Evolutionary conservation across 208 protist species (phyloP).

Genomic region (Leishmania aethiopica): DNA sequence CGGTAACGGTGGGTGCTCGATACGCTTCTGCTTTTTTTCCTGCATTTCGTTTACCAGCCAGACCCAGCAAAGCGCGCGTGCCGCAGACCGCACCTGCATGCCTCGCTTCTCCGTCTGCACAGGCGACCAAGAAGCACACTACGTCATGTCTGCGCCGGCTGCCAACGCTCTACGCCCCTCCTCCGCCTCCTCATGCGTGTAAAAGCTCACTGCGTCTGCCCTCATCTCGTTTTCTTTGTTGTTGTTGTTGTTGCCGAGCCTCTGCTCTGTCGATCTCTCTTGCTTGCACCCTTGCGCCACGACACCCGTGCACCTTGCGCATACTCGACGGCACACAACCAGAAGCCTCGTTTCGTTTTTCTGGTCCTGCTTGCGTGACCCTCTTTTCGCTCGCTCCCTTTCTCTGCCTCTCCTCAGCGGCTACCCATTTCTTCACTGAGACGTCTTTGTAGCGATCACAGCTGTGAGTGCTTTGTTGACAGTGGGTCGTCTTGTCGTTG

Average conservation of each 20-base stretch:
- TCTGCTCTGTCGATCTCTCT: not conserved
- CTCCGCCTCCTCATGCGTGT: not conserved
- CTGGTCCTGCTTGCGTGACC: not conserved
- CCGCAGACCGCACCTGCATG: not conserved
- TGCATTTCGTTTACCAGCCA: not conserved
- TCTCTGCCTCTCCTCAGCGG: not conserved
- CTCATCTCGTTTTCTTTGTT: not conserved
- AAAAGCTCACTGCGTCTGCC: not conserved
- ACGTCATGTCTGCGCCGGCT: not conserved
- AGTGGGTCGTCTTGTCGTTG: not conserved
- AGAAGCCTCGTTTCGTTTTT: not conserved
- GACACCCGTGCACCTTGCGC: not conserved
- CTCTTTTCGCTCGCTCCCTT: not conserved
- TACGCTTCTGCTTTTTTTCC: not conserved
- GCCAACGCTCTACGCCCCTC: not conserved
- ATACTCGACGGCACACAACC: not conserved
- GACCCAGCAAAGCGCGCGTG: not conserved
- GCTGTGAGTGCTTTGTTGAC: not conserved
- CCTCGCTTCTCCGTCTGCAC: not conserved
- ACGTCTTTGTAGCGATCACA: not conserved
- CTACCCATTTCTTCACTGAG: not conserved
- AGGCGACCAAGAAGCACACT: not conserved
- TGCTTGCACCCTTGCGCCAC: not conserved
- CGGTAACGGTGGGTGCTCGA: not conserved
- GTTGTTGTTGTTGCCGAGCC: not conserved